A percentile compares a stretch with the other conserved stretches of the same genome.
phyloP scores from a whole-genome alignment of 306 rosid species.

The Canavalia ensiformis region DNA sequence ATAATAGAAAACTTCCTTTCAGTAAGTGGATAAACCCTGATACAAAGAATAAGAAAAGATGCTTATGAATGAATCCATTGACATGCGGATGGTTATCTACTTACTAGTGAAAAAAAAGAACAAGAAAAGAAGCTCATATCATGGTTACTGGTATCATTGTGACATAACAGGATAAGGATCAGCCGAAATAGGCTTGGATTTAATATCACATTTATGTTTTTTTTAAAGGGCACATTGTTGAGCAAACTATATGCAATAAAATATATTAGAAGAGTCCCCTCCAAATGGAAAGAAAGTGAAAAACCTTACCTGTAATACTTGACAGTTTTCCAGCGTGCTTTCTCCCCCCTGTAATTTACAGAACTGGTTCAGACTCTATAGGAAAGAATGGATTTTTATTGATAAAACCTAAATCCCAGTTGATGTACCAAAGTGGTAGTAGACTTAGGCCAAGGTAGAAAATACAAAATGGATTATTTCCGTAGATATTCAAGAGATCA shows the following conservation, averaged over 20 bases:
- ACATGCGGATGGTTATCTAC: neutral
- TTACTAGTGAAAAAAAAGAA: neutral
- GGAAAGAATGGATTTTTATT: no score
- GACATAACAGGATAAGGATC: conserved; percentile 1
- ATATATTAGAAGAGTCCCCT: neutral
- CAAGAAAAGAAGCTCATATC: neutral
- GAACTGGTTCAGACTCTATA: no score
- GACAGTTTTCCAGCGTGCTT: conserved; percentile 93
- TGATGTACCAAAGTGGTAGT: no score
- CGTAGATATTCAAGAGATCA: no score
- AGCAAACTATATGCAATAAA: neutral
- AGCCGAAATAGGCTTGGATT: neutral
- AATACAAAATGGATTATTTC: no score
- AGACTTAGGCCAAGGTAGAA: no score
- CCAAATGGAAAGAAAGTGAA: conserved; percentile 6
- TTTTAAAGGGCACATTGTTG: neutral
- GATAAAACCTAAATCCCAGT: no score
- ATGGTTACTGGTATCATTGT: neutral
- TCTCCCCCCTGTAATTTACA: conserved; percentile 82
- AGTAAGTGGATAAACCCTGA: conserved; percentile 13
- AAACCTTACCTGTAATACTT: conserved; percentile 80
- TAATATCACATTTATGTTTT: neutral
- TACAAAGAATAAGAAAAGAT: conserved; percentile 1
- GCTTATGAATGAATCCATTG: conserved; percentile 32
- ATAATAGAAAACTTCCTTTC: conserved; percentile 4